A percentile compares a stretch with the other conserved stretches of the same genome.
Conservation (phyloP, 2,329 filamentous ascomycete species). For the Neoascochyta sp. region DNA sequence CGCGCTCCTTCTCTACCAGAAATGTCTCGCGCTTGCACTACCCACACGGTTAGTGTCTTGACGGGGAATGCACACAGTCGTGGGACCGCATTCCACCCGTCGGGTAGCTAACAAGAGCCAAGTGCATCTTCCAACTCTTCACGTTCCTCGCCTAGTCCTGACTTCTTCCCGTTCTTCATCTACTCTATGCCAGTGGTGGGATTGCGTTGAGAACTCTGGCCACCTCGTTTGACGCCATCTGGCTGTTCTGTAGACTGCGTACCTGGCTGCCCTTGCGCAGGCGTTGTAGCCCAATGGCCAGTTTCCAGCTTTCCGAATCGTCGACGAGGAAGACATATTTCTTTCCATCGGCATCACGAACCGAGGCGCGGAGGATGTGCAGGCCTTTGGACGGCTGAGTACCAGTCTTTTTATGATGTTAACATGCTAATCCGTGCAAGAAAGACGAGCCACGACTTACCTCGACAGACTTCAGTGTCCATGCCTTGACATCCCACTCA, state of each 20-base stretch:
- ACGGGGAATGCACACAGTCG: conserved; percentile 2
- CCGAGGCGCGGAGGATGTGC: conserved; percentile 56
- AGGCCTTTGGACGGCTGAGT: conserved; percentile 43
- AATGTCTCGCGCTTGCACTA: conserved; percentile 2
- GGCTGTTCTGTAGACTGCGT: conserved; percentile 51
- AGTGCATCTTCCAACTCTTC: not conserved
- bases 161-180: not conserved
- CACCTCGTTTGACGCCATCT: conserved; percentile 48
- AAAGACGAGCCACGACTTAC: conserved; percentile 16
- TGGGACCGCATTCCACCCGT: not conserved
- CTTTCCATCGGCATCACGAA: conserved; percentile 59
- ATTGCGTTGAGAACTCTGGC: conserved; percentile 36
- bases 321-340: conserved; percentile 60
- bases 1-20: conserved; percentile 3
- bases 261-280: conserved; percentile 56
- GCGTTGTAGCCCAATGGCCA: conserved; percentile 55
- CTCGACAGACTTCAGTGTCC: conserved; percentile 92
- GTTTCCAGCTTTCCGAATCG: conserved; percentile 60
- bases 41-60: too few relatives aligned
- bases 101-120: too few relatives aligned
- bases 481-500: conserved; percentile 98
- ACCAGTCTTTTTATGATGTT: conserved; percentile 35
- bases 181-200: conserved; percentile 16
- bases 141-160: too few relatives aligned
- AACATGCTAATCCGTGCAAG: conserved; percentile 8